phyloP scores from a whole-genome alignment of 176 grass and related monocot genomes.

The Zea luxurians region DNA sequence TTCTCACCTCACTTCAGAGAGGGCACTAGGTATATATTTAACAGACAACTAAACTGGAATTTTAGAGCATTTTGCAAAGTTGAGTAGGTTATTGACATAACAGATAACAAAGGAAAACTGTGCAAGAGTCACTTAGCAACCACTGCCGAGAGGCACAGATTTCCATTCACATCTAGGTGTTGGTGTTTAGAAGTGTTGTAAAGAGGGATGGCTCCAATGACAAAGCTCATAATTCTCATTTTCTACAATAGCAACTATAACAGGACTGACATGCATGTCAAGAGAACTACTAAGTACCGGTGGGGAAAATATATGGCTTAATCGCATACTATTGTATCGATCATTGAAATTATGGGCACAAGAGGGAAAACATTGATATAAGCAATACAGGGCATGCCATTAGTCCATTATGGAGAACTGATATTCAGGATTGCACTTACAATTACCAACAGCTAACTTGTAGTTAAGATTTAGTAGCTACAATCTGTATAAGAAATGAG shows the following conservation, averaged over 20 bases:
- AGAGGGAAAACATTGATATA: background rate
- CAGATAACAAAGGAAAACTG: constrained; percentile 5
- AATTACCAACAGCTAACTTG: background rate
- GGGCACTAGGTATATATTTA: background rate
- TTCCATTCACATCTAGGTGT: background rate
- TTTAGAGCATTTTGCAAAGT: background rate
- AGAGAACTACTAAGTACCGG: background rate
- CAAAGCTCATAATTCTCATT: background rate
- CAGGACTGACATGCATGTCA: background rate
- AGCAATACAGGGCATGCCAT: background rate
- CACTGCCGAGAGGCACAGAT: background rate
- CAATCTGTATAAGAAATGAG: background rate
- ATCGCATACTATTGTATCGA: background rate
- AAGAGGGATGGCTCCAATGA: constrained; percentile 14
- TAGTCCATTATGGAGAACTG: background rate
- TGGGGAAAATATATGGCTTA: background rate
- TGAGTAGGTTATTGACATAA: background rate
- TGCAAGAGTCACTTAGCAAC: background rate
- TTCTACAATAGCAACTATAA: background rate
- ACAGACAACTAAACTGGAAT: background rate
- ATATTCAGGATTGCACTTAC: background rate
- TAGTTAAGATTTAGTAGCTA: background rate
- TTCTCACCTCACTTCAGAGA: background rate
- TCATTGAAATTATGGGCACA: background rate
- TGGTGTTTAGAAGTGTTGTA: background rate